Evolutionary conservation across 23 red algal genomes (phyloP), one percentile per base, ranked within the genome.

Genomic region (Gracilaria caudata): DNA sequence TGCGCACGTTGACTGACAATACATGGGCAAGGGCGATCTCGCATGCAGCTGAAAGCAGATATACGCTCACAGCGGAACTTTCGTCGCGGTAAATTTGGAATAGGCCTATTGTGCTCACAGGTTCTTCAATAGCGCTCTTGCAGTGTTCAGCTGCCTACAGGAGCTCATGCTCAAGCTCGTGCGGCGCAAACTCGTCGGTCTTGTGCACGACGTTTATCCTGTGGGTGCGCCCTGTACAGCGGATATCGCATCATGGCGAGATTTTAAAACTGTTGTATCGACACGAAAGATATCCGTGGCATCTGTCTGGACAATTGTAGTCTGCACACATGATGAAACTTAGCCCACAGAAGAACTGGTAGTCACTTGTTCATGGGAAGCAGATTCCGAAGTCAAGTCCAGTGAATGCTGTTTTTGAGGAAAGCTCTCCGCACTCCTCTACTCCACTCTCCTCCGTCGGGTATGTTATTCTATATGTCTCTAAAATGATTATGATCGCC

Each of bases 81-180:
- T 77, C 87, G 17, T 81, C 87, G 26, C 61, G 87, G 29, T 81
- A 63, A 11, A 82, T 91, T 68, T 77, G 87, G 5, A 91, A 91
- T 73, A 77, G 87, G 19, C 87, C 87, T 44, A 63, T 91, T 7
- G 61, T 77, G 24, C 66, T 91, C 16, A 44, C 77, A 49, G 87
- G 87, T 23, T 91, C 68, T 46, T 91, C 87, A 20, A 64, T 64
- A 77, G 87, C 60, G 87, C 87, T 24, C 44, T 82, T 25, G 76
- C 82, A 19, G 49, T 91, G 61, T 91, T 91, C 39, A 72, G 63
- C 74, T 81, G 77, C 44, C 56, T 81, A n/a, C 38, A 75, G 43
- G 87, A 91, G 54, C n/a, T n/a, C n/a, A n/a, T n/a, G n/a, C n/a
- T n/a, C n/a, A n/a, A 91, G 54, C 78, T 91, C 34, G 87, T 77